Base-by-base conservation (phyloP, 768 basidiomycete genomes). In the Boletales sp. region DNA sequence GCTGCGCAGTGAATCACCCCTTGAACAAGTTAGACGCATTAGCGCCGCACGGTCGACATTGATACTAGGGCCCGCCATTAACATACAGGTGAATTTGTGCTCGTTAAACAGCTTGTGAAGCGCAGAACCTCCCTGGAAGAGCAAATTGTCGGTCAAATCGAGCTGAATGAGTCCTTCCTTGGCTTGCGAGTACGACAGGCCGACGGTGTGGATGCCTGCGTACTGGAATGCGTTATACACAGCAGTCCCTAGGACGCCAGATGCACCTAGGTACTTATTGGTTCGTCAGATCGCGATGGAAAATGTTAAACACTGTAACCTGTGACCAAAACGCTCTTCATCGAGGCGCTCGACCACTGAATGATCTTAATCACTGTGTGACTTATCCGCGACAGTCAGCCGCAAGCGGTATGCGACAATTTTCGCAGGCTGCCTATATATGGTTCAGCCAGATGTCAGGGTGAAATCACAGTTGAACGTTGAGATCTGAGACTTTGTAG, bases 1-100 rank as follows among this genome's bases (percentile, higher is more conserved):
- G 95, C 95, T 13, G 95, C 95, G 61, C 94, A 97, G 63, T 98
- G 95, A 14, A 98, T 83, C 35, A 97, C 82, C 83, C 87, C 86
- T 87, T 62, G 58, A 38, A 49, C 37, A 11, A 19, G 48, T 32
- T 41, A 15, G 18, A 24, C 37, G 10, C 29, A 55, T 59, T 43
- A 50, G 48, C 30, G 35, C 12, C n/a, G 10, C 30, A n/a, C 30
- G 14, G 10, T 19, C 30, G 46, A 19, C 12, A 37, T n/a, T 2
- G 18, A 39, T 21, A 21, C 8, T 6, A 32, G 34, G 34, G 34
- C 34, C 34, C 12, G 10, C 18, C 36, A 37, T 42, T 17, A 29
- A 74, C 86, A 60, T 67, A 91, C 90, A 90, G 48, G 85, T 71
- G 0, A 91, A 89, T 48, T 77, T 77, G 65, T 81, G 76, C 18